A percentile compares a stretch with the other conserved stretches of the same genome.
These are phyloP conservation scores for Venturia asperata DNA, from an alignment of 2,329 filamentous ascomycete species.

Conservation along the genomic window DNA sequence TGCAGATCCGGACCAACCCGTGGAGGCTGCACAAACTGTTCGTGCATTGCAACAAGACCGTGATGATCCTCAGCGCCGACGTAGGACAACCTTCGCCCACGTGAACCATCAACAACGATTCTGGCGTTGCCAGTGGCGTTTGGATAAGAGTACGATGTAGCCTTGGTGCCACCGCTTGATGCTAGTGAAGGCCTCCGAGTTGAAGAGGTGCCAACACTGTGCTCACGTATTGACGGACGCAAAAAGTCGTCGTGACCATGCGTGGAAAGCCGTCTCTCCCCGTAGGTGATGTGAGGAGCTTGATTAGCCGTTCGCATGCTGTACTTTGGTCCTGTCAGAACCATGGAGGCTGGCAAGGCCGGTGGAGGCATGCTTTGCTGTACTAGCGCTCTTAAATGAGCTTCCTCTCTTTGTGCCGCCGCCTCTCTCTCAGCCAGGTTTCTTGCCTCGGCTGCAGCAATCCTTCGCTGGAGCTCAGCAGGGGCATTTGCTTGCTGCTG, in stretches of 20 bases:
- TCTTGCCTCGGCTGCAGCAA: slow-evolving; percentile 1
- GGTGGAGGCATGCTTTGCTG: slow-evolving; percentile 17
- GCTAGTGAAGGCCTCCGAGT: slow-evolving; percentile 16
- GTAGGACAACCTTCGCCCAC: slow-evolving; percentile 19
- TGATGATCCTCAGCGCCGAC: slow-evolving; percentile 14
- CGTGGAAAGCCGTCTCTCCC: slow-evolving; percentile 4
- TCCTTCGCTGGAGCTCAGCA: background rate
- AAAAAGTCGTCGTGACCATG: background rate
- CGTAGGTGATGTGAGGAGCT: slow-evolving; percentile 17
- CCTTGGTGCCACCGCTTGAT: slow-evolving; percentile 19
- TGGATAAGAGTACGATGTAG: slow-evolving; percentile 19
- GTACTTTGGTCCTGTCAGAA: background rate
- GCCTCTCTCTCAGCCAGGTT: background rate
- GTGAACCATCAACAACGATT: slow-evolving; percentile 10
- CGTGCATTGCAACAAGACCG: slow-evolving; percentile 13
- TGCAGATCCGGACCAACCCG: background rate
- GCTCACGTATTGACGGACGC: background rate
- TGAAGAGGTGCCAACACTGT: slow-evolving; percentile 10
- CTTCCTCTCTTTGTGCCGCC: background rate
- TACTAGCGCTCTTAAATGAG: background rate
- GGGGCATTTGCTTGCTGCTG: slow-evolving; percentile 8
- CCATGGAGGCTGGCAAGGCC: background rate
- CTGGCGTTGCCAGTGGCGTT: slow-evolving; percentile 5
- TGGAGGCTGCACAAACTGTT: background rate
- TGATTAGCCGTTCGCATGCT: slow-evolving; percentile 14